Conservation (phyloP, 2,329 filamentous ascomycete genomes). For the Blastomyces gilchristii region DNA sequence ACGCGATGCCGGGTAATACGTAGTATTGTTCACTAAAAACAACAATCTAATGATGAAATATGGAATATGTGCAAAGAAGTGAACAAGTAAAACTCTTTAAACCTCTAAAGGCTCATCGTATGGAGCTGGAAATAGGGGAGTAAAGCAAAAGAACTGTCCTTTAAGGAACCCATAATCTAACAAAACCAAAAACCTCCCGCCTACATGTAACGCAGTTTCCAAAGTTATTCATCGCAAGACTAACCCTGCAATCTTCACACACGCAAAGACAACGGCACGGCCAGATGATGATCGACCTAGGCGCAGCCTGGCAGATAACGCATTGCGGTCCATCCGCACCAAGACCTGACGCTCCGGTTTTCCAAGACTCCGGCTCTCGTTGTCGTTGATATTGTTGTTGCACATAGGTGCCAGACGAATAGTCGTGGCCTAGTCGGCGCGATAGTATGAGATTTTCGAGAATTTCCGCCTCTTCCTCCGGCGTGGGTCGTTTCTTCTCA, state of each 20-base stretch:
- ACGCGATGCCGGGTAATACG: not conserved
- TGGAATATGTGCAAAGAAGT: not conserved
- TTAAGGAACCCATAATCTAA: conserved; percentile 74
- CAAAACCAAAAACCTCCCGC: conserved; percentile 78
- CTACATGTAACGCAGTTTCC: conserved; percentile 93
- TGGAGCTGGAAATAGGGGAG: not conserved
- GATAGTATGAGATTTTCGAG: conserved; percentile 51
- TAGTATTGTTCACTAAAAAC: not conserved
- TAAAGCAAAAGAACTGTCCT: not conserved
- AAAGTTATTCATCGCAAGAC: conserved; percentile 92
- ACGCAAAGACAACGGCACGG: conserved; percentile 89
- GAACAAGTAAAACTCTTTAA: not conserved
- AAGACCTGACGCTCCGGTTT: conserved; percentile 60
- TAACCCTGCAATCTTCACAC: conserved; percentile 90
- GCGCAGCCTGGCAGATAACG: conserved; percentile 82
- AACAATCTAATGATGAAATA: not conserved
- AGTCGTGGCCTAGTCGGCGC: conserved; percentile 33
- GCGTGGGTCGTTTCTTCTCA: conserved; percentile 27
- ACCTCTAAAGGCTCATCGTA: not conserved
- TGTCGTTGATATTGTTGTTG: not conserved
- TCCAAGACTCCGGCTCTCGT: conserved; percentile 44
- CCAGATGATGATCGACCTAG: conserved; percentile 87
- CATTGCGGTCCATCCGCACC: conserved; percentile 71
- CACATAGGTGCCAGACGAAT: conserved; percentile 11
- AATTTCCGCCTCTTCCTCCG: conserved; percentile 48